A percentile compares a stretch with the other conserved stretches of the same genome.
Conservation (phyloP, 345 rosid species). For the Isatis tinctoria region DNA sequence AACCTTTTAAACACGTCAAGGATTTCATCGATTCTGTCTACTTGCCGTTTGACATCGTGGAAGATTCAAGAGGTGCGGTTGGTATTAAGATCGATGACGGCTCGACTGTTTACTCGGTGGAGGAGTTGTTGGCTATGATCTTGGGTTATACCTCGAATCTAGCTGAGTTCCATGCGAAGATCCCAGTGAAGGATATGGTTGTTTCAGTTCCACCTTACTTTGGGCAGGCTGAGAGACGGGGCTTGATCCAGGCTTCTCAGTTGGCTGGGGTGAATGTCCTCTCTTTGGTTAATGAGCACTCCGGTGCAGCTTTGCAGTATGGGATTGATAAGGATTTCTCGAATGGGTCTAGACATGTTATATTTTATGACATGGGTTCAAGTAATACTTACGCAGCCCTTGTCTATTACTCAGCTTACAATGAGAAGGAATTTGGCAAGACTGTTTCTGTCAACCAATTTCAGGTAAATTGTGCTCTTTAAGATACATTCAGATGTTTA, state of each 20-base stretch:
- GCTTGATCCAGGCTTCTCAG: slow-evolving; percentile 79
- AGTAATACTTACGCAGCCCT: slow-evolving; percentile 86
- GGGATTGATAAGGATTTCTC: slow-evolving; percentile 96
- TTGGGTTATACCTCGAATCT: slow-evolving; percentile 58
- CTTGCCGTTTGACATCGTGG: slow-evolving; percentile 64
- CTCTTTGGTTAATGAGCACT: slow-evolving; percentile 74
- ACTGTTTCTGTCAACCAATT: slow-evolving; percentile 84
- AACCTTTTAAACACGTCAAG: slow-evolving; percentile 67
- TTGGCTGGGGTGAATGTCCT: slow-evolving; percentile 92
- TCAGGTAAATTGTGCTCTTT: slow-evolving; percentile 52
- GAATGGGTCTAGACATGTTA: slow-evolving; percentile 78
- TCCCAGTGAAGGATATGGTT: slow-evolving; percentile 64
- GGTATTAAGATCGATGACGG: slow-evolving; percentile 55
- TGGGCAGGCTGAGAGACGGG: slow-evolving; percentile 95
- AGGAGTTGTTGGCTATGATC: slow-evolving; percentile 93
- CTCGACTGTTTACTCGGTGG: slow-evolving; percentile 49
- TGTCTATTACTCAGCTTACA: slow-evolving; percentile 84
- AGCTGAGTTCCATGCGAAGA: slow-evolving; percentile 81
- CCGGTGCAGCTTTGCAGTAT: slow-evolving; percentile 97
- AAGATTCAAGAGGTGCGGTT: slow-evolving; percentile 75
- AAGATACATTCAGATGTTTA: neutral
- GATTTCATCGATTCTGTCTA: slow-evolving; percentile 53
- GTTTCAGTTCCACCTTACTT: slow-evolving; percentile 86
- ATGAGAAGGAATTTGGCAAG: slow-evolving; percentile 82
- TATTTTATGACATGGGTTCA: slow-evolving; percentile 97